Evolutionary conservation across 2,329 filamentous ascomycete genomes (phyloP).

Genomic region (Scedosporium minutisporum): DNA sequence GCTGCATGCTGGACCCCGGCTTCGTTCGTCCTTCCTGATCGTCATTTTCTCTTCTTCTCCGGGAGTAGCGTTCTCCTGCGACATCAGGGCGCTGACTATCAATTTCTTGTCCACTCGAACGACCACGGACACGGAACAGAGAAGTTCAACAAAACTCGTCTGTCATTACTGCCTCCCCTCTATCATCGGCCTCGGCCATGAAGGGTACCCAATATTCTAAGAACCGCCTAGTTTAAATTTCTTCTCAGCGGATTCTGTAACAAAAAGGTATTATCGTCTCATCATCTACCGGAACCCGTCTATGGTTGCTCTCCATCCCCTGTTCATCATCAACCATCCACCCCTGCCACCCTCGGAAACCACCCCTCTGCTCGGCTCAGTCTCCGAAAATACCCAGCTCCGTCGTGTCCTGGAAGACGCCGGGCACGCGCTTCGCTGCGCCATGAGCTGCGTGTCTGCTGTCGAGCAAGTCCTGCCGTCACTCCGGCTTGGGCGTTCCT

Average conservation of each 20-base stretch:
- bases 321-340: background rate
- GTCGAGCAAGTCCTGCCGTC: background rate
- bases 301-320: background rate
- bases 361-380: constrained; percentile 5
- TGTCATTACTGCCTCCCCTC: background rate
- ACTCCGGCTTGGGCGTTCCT: background rate
- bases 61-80: too few relatives aligned
- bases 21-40: background rate
- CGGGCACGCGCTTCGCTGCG: background rate
- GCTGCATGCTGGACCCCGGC: background rate
- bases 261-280: background rate
- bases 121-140: too few relatives aligned
- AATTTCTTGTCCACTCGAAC: too few relatives aligned
- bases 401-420: background rate
- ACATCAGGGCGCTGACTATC: too few relatives aligned
- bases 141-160: too few relatives aligned
- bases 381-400: background rate
- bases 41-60: too few relatives aligned
- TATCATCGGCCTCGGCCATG: background rate
- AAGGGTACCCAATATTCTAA: too few relatives aligned
- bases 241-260: background rate
- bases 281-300: background rate
- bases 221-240: background rate
- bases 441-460: background rate
- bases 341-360: background rate